Base-by-base conservation (phyloP, 1,284 basidiomycete species). In the Apiotrichum sp. region DNA sequence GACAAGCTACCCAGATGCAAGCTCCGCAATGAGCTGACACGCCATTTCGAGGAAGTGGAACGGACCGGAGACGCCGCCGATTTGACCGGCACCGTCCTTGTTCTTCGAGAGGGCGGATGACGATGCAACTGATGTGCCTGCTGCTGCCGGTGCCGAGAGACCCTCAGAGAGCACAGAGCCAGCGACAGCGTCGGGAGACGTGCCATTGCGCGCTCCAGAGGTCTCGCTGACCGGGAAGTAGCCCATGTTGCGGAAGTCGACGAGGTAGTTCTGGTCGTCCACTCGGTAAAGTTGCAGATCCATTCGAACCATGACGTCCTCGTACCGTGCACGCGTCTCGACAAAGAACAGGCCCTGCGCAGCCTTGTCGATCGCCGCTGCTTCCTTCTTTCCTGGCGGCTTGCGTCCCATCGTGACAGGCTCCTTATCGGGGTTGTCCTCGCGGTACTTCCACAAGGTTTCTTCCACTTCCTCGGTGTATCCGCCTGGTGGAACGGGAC, bases 21-120 rank as follows among this genome's bases (percentile, higher is more conserved):
- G 63, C 67, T 80, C 79, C 31, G 78, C 77, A 47, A 83, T 83
- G 52, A 83, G 73, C 56, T 79, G 67, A 59, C 80, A 96, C 7
- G 96, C 92, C 55, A 95, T 87, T 73, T 98, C 95, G 82, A 98
- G 86, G 75, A 98, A 98, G 61, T 98, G 83, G 77, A 93, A 98
- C 4, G 96, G 95, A 50, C 79, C 80, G 43, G 87, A 91, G 6
- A 89, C 83, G 50, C 93, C 85, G 62, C 89, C 89, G n/a, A 50
- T 63, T 88, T 87, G 54, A 10, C 38, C 33, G 78, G 80, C 59
- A 55, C 65, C 54, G 57, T 61, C 41, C 62, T 66, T 47, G 45
- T 38, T 48, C 55, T 51, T 52, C 22, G 47, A 5, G 40, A 53
- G 36, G 42, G 52, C 38, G 40, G 47, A 34, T 13, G 36, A 31